Conservation (phyloP, 371 early-diverging fungal species). For the Actinomortierella wolfii region DNA sequence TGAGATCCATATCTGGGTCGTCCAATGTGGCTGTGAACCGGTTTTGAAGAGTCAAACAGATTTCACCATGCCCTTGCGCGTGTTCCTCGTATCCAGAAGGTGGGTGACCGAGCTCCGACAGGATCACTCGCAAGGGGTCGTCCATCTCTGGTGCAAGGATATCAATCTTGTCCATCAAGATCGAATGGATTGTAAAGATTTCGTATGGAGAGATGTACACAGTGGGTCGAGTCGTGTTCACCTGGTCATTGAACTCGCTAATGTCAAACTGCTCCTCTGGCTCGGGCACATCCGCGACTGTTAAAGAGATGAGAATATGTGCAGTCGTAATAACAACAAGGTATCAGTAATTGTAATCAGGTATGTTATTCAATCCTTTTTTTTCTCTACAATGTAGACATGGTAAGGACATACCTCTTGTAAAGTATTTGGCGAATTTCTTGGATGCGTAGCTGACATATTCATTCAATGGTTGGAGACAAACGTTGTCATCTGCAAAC, state of each 20-base stretch:
- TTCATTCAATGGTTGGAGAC: slow-evolving; percentile 77
- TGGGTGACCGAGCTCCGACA: slow-evolving; percentile 84
- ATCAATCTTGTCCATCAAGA: slow-evolving; percentile 77
- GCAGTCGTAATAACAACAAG: too few relatives aligned
- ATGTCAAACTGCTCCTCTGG: slow-evolving; percentile 92
- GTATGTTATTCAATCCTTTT: too few relatives aligned
- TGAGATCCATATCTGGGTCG: slow-evolving; percentile 66
- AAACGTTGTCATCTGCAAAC: slow-evolving; percentile 72
- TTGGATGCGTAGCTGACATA: slow-evolving; percentile 78
- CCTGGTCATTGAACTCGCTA: slow-evolving; percentile 87
- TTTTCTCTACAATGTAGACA: slow-evolving; percentile 3
- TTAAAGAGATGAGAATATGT: slow-evolving; percentile 10
- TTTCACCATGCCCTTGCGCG: slow-evolving; percentile 53
- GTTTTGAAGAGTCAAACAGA: slow-evolving; percentile 52
- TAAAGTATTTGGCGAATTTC: slow-evolving; percentile 79
- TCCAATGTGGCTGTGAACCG: slow-evolving; percentile 59
- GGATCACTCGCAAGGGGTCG: slow-evolving; percentile 80
- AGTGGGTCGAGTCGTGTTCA: slow-evolving; percentile 81
- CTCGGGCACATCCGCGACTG: slow-evolving; percentile 80
- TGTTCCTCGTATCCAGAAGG: slow-evolving; percentile 65
- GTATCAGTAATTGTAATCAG: too few relatives aligned
- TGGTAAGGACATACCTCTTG: slow-evolving; percentile 54
- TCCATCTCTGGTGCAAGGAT: slow-evolving; percentile 58
- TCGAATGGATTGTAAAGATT: slow-evolving; percentile 86
- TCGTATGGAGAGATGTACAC: slow-evolving; percentile 91